Evolutionary conservation across 2,329 filamentous ascomycete genomes (phyloP).

Genomic region (Boeremia exigua): DNA sequence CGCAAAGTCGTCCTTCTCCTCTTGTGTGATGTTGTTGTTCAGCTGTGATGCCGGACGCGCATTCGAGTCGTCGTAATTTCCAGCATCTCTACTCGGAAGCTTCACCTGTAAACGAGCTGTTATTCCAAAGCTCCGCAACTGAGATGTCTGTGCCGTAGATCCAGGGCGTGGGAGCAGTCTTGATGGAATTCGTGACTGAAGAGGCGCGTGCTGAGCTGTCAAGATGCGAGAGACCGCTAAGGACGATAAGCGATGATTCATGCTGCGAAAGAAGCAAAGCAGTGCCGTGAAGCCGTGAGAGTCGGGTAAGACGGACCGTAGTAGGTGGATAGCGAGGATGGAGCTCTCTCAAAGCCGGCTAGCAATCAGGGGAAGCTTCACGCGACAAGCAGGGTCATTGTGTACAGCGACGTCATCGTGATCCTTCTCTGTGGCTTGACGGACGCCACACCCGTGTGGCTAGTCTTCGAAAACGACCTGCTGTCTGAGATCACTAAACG

Average conservation of each 20-base stretch:
- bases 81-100: slow-evolving; percentile 17
- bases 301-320: slow-evolving; percentile 20
- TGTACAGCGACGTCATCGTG: slow-evolving; percentile 25
- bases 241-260: slow-evolving; percentile 42
- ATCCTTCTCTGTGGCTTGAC: slow-evolving; percentile 8
- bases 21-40: slow-evolving; percentile 52
- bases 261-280: slow-evolving; percentile 16
- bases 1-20: slow-evolving; percentile 55
- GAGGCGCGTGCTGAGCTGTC: slow-evolving; percentile 17
- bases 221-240: slow-evolving; percentile 28
- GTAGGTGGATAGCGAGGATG: not conserved
- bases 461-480: not conserved
- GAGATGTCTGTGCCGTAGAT: slow-evolving; percentile 1
- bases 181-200: slow-evolving; percentile 9
- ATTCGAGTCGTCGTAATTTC: slow-evolving; percentile 41
- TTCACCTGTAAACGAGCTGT: slow-evolving; percentile 16
- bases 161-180: slow-evolving; percentile 1
- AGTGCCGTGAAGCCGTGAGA: slow-evolving; percentile 10
- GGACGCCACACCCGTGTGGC: slow-evolving; percentile 7
- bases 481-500: not conserved
- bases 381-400: slow-evolving; percentile 24
- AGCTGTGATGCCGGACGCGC: slow-evolving; percentile 48
- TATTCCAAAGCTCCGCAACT: slow-evolving; percentile 22
- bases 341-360: slow-evolving; percentile 1
- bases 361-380: slow-evolving; percentile 15